phyloP scores from a whole-genome alignment of 495 filamentous ascomycete genomes.

The Parmelia sp. region DNA sequence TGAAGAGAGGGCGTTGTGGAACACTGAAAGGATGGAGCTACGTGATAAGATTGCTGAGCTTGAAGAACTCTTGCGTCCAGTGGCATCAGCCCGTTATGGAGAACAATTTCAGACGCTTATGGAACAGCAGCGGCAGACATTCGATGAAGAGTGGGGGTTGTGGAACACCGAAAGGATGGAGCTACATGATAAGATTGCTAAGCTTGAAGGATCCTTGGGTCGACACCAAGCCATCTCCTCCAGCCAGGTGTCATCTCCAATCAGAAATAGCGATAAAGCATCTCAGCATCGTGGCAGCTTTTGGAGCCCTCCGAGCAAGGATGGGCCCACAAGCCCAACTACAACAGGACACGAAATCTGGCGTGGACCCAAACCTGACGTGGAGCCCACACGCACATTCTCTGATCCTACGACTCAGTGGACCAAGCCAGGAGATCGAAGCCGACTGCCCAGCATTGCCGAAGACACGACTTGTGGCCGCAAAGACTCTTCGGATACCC shows the following conservation, averaged over 20 bases:
- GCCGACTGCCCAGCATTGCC: conserved; percentile 20
- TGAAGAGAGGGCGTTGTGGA: conserved; percentile 25
- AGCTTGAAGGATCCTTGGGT: conserved; percentile 19
- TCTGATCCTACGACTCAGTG: conserved; percentile 13
- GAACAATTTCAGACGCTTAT: conserved; percentile 22
- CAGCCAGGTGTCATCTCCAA: conserved; percentile 1
- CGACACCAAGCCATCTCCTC: conserved; percentile 9
- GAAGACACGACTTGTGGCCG: conserved; percentile 14
- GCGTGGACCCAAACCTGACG: conserved; percentile 18
- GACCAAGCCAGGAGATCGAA: conserved; percentile 8
- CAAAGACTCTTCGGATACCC: conserved; percentile 4
- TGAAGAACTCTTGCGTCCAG: no score
- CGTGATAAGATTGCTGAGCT: conserved; percentile 19
- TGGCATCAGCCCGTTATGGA: conserved; percentile 18
- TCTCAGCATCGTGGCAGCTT: conserved; percentile 7
- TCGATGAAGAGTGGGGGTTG: conserved; percentile 22
- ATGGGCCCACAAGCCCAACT: conserved; percentile 7
- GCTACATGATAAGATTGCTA: conserved; percentile 20
- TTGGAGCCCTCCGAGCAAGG: neutral
- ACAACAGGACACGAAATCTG: conserved; percentile 21
- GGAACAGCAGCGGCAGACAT: conserved; percentile 21
- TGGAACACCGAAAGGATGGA: conserved; percentile 23
- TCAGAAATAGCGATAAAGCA: neutral
- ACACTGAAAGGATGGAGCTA: conserved; percentile 20
- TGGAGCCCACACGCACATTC: conserved; percentile 23